Conservation (phyloP, 2,329 filamentous ascomycete species). For the Penicillium freii region DNA sequence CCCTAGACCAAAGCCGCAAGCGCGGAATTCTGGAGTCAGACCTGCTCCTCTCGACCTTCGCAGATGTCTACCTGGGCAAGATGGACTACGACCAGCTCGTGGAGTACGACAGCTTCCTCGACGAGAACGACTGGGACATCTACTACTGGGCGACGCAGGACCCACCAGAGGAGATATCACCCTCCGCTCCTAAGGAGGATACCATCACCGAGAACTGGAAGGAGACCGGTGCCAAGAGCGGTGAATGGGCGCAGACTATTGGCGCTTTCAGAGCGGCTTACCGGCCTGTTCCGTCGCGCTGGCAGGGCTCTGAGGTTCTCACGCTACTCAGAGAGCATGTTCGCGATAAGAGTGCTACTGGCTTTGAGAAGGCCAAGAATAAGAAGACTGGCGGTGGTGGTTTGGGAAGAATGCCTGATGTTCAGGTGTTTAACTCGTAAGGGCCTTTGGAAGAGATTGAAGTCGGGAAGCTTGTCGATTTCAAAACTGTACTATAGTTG, state of each 20-base stretch:
- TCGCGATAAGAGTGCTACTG: constrained; percentile 60
- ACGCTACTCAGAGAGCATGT: constrained; percentile 77
- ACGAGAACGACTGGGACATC: constrained; percentile 99
- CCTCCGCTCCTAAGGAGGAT: constrained; percentile 39
- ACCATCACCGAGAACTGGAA: constrained; percentile 49
- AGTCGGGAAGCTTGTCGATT: neutral
- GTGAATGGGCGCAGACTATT: constrained; percentile 96
- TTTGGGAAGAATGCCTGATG: constrained; percentile 50
- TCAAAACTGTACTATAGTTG: constrained; percentile 13
- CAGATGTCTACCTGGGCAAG: constrained; percentile 68
- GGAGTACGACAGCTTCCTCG: constrained; percentile 88
- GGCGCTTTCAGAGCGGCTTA: constrained; percentile 94
- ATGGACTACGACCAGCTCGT: constrained; percentile 73
- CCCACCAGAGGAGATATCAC: constrained; percentile 52
- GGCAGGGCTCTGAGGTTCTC: constrained; percentile 80
- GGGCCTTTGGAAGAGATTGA: neutral
- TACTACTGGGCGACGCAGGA: constrained; percentile 99
- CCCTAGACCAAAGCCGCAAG: constrained; percentile 89
- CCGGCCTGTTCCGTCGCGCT: constrained; percentile 80
- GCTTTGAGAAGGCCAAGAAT: constrained; percentile 40
- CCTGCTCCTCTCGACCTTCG: constrained; percentile 93
- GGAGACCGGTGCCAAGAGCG: constrained; percentile 54
- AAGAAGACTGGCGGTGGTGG: constrained; percentile 40
- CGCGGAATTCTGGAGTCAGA: constrained; percentile 94
- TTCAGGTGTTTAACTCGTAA: constrained; percentile 42